A percentile compares a stretch with the other conserved stretches of the same genome.
phyloP scores from a whole-genome alignment of 768 basidiomycete species.

The Suillus ampliporus region DNA sequence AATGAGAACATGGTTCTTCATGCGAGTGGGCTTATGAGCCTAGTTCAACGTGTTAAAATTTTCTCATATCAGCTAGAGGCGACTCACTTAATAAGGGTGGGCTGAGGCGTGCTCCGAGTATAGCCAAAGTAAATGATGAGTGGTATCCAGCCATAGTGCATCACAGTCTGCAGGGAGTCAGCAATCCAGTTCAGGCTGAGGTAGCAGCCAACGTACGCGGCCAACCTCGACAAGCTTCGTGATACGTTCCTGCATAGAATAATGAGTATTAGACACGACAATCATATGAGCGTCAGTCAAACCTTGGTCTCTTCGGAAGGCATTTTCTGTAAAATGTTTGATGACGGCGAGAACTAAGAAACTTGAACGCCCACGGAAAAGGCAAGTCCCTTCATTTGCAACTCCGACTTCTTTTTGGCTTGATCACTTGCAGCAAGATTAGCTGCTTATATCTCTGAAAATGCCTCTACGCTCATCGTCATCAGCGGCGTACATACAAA shows the following conservation, averaged over 20 bases:
- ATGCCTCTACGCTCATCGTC: conserved; percentile 55
- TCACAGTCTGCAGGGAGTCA: conserved; percentile 63
- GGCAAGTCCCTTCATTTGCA: conserved; percentile 25
- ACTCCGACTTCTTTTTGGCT: conserved; percentile 34
- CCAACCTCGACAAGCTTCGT: conserved; percentile 80
- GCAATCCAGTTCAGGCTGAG: conserved; percentile 8
- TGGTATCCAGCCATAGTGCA: conserved; percentile 97
- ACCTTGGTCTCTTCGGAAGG: conserved; percentile 94
- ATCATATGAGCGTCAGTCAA: conserved; percentile 14
- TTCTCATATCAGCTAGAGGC: conserved; percentile 9
- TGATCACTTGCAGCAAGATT: conserved; percentile 15
- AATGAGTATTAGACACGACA: background rate
- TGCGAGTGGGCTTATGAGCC: conserved; percentile 93
- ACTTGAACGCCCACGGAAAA: conserved; percentile 8
- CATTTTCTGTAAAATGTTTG: conserved; percentile 49
- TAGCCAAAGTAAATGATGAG: conserved; percentile 96
- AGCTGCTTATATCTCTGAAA: conserved; percentile 26
- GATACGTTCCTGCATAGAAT: conserved; percentile 70
- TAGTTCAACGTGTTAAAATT: conserved; percentile 34
- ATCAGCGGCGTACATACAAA: conserved; percentile 51
- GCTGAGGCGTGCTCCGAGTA: conserved; percentile 90
- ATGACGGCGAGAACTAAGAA: conserved; percentile 6
- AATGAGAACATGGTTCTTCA: conserved; percentile 43
- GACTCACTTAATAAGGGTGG: conserved; percentile 94
- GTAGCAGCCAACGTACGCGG: conserved; percentile 58